phyloP scores from a whole-genome alignment of 208 protist species.

The Vickermania ingenoplastis region DNA sequence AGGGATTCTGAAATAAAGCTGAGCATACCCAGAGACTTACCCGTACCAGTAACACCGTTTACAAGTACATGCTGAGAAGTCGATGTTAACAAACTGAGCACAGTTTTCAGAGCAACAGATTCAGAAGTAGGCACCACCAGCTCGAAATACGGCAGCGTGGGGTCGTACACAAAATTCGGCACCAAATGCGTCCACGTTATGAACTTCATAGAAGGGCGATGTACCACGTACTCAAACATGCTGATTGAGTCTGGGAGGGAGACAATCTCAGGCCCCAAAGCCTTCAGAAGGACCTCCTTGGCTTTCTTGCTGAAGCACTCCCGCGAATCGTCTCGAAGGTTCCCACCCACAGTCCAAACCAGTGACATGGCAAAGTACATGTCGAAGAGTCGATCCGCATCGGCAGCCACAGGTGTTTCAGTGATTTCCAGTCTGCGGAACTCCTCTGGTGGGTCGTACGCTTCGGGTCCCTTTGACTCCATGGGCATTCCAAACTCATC shows the following conservation, averaged over 20 bases:
- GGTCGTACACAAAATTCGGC: constrained; percentile 84
- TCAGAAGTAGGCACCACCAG: constrained; percentile 94
- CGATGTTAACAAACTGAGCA: constrained; percentile 68
- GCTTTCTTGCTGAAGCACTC: constrained; percentile 85
- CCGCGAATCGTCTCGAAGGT: constrained; percentile 81
- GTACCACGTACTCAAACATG: constrained; percentile 92
- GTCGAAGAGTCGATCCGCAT: constrained; percentile 75
- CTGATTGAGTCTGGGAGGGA: constrained; percentile 27
- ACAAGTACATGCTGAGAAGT: constrained; percentile 81
- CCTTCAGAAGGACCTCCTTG: constrained; percentile 42
- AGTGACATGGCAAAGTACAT: constrained; percentile 94
- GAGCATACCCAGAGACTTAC: constrained; percentile 86
- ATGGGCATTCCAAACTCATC: constrained; percentile 16
- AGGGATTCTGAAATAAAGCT: constrained; percentile 62
- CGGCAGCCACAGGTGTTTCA: constrained; percentile 19
- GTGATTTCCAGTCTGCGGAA: constrained; percentile 64
- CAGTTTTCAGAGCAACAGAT: constrained; percentile 75
- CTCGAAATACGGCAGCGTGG: constrained; percentile 86
- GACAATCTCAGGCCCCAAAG: constrained; percentile 40
- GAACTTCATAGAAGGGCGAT: constrained; percentile 78
- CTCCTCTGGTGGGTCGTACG: constrained; percentile 49
- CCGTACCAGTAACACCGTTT: constrained; percentile 92
- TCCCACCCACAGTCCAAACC: constrained; percentile 95
- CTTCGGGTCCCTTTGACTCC: constrained; percentile 2
- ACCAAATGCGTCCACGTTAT: constrained; percentile 88